Percentiles rank a stretch among this genome's conserved stretches.
These are phyloP conservation scores for Tephrocybe rancida DNA, from an alignment of 768 basidiomycete species.

Conservation along the genomic window DNA sequence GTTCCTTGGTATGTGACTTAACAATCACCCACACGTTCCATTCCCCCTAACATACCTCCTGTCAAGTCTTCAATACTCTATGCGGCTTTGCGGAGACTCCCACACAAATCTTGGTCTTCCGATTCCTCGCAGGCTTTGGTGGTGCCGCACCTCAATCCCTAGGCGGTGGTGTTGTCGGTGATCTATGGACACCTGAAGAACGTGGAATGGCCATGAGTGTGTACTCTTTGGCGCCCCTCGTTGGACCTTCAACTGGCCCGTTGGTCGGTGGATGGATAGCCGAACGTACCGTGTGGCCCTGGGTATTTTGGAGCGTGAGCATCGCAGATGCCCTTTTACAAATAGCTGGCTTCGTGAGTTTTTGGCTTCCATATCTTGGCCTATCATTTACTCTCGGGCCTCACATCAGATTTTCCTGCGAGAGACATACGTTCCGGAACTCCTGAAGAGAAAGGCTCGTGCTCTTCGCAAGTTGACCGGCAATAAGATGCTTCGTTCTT, in stretches of 20 bases:
- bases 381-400: background rate
- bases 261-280: slow-evolving; percentile 46
- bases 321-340: slow-evolving; percentile 52
- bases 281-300: slow-evolving; percentile 54
- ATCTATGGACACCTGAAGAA: slow-evolving; percentile 54
- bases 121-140: slow-evolving; percentile 65
- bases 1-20: slow-evolving; percentile 52
- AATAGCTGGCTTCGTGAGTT: slow-evolving; percentile 47
- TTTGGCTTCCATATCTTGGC: slow-evolving; percentile 6
- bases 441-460: slow-evolving; percentile 44
- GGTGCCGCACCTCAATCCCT: slow-evolving; percentile 65
- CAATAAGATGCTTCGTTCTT: slow-evolving; percentile 36
- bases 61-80: slow-evolving; percentile 45
- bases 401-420: slow-evolving; percentile 20
- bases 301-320: slow-evolving; percentile 63
- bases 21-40: background rate
- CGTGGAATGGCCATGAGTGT: slow-evolving; percentile 54
- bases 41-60: background rate
- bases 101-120: slow-evolving; percentile 57
- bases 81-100: slow-evolving; percentile 55
- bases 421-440: slow-evolving; percentile 51
- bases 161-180: slow-evolving; percentile 58
- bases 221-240: slow-evolving; percentile 55
- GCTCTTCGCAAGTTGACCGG: slow-evolving; percentile 35
- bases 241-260: slow-evolving; percentile 44